Evolutionary conservation across 805 yeast genomes (phyloP).

Genomic region (Teunomyces stri): DNA sequence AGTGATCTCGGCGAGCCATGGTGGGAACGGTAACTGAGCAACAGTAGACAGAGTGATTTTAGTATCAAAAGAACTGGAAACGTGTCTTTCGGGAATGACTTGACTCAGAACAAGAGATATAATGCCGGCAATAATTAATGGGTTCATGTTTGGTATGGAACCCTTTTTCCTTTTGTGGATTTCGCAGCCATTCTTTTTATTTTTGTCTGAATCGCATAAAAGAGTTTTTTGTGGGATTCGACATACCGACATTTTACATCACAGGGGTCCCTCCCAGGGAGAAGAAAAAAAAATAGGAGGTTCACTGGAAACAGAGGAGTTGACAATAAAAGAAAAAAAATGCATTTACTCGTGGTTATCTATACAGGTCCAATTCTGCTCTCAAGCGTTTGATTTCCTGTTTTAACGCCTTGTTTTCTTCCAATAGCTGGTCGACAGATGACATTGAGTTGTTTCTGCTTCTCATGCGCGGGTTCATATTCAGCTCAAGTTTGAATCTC

Average conservation of each 20-base stretch:
- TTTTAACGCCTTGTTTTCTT: slow-evolving; percentile 12
- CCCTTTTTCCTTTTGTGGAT: background rate
- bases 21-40: slow-evolving; percentile 56
- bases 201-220: background rate
- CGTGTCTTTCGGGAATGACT: background rate
- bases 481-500: slow-evolving; percentile 6
- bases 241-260: background rate
- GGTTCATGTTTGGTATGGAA: background rate
- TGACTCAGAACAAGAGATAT: background rate
- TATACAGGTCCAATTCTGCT: slow-evolving; percentile 8
- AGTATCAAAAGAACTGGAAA: background rate
- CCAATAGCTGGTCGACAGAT: slow-evolving; percentile 9
- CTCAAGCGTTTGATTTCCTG: slow-evolving; percentile 10
- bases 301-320: background rate
- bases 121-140: background rate
- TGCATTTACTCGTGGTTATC: background rate
- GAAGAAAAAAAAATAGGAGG: background rate
- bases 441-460: slow-evolving; percentile 9
- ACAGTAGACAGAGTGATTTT: background rate
- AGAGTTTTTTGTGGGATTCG: background rate
- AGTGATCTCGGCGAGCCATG: slow-evolving; percentile 75
- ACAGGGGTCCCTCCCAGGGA: no score
- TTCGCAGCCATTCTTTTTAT: slow-evolving; percentile 2
- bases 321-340: background rate
- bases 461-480: slow-evolving; percentile 9